A percentile compares a stretch with the other conserved stretches of the same genome.
Evolutionary conservation across 345 rosid genomes (phyloP).

Genomic region (Gossypioides kirkii): DNA sequence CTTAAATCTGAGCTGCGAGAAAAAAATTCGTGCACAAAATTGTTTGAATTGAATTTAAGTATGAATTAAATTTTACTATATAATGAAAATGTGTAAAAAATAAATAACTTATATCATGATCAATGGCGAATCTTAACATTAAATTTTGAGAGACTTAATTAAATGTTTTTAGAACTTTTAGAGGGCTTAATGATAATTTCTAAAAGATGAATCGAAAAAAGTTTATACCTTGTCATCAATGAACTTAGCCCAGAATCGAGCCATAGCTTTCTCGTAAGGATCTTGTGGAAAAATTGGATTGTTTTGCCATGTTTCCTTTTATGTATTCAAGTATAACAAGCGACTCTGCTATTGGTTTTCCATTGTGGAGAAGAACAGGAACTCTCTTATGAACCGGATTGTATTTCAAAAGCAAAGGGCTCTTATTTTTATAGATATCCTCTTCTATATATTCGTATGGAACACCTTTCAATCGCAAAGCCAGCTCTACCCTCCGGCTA

Average conservation of each 20-base stretch:
- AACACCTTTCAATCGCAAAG: constrained; percentile 8
- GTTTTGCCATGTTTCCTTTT: constrained; percentile 5
- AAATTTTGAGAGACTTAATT: no score
- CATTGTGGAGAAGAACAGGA: constrained; percentile 8
- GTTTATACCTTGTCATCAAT: constrained; percentile 27
- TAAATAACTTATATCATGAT: no score
- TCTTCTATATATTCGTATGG: constrained; percentile 4
- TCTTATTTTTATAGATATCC: not conserved
- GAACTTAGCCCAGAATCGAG: constrained; percentile 37
- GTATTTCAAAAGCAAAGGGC: not conserved
- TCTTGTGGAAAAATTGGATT: constrained; percentile 32
- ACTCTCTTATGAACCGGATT: constrained; percentile 9
- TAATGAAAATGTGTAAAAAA: no score
- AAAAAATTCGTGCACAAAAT: no score
- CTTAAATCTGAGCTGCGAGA: no score
- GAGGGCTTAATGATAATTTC: no score
- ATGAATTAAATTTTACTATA: no score
- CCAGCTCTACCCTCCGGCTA: constrained; percentile 1
- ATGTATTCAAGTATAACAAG: constrained; percentile 6
- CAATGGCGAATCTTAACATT: no score
- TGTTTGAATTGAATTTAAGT: no score
- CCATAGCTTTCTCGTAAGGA: constrained; percentile 33
- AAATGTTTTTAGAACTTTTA: no score
- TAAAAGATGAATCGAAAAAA: no score
- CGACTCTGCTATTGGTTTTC: not conserved